These are phyloP conservation scores for Melastoma malabathricum DNA, from an alignment of 345 rosid species.

Conservation along the genomic window DNA sequence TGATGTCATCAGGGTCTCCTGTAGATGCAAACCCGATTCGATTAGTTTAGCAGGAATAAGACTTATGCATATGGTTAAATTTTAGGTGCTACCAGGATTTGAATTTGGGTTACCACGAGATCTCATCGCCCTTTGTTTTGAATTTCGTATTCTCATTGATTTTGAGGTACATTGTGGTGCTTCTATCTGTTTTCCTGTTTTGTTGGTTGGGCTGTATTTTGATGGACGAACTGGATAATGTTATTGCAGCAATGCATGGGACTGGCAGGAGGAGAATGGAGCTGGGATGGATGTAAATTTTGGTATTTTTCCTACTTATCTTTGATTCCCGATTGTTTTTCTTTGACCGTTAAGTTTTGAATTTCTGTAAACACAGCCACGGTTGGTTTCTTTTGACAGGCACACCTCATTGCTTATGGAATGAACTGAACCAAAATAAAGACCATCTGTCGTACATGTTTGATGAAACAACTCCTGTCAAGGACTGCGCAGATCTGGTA, in stretches of 20 bases:
- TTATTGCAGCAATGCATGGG: constrained; percentile 21
- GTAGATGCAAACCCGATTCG: too few relatives aligned
- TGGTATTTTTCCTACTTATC: constrained; percentile 16
- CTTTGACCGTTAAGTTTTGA: neutral
- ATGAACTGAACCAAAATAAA: constrained; percentile 49
- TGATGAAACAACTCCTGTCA: constrained; percentile 72
- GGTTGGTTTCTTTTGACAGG: constrained; percentile 12
- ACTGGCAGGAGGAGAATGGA: constrained; percentile 24
- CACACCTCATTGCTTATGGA: constrained; percentile 21
- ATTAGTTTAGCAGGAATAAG: too few relatives aligned
- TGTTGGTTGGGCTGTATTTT: too few relatives aligned
- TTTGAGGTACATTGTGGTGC: too few relatives aligned
- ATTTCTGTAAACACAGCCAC: too few relatives aligned
- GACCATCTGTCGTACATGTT: constrained; percentile 80
- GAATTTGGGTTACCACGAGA: too few relatives aligned
- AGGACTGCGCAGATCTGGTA: constrained; percentile 67
- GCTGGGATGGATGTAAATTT: constrained; percentile 19
- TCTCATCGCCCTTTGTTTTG: too few relatives aligned
- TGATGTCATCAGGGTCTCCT: too few relatives aligned
- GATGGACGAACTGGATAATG: constrained; percentile 3
- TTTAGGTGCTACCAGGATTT: too few relatives aligned
- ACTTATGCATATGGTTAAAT: too few relatives aligned
- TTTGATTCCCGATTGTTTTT: neutral
- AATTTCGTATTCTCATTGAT: too few relatives aligned
- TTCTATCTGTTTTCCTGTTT: too few relatives aligned